A percentile compares a stretch with the other conserved stretches of the same genome.
These are phyloP conservation scores for Russula olivacea DNA, from an alignment of 768 basidiomycete species.

Conservation along the genomic window DNA sequence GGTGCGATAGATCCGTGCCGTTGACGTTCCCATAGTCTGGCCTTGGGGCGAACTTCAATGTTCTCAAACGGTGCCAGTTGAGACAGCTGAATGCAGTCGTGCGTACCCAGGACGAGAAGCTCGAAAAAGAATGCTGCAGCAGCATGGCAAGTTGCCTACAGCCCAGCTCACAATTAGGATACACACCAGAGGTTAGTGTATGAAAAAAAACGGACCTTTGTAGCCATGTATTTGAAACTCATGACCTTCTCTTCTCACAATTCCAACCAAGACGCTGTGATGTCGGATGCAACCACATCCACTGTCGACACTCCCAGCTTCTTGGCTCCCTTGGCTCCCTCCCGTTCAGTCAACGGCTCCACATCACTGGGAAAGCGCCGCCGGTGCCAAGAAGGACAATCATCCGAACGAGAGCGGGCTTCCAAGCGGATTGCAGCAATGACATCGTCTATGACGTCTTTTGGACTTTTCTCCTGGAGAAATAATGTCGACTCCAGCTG, in stretches of 20 bases:
- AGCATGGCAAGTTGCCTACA: conserved; percentile 80
- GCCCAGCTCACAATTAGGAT: neutral
- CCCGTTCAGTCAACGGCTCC: no score
- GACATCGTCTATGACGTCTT: no score
- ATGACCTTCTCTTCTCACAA: conserved; percentile 50
- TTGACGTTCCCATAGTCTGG: conserved; percentile 78
- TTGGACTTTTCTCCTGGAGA: no score
- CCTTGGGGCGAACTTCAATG: conserved; percentile 76
- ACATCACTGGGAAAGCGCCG: no score
- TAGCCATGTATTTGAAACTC: conserved; percentile 73
- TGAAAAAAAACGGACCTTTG: conserved; percentile 48
- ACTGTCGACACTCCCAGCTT: no score
- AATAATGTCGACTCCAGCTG: no score
- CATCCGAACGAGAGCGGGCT: no score
- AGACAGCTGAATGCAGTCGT: conserved; percentile 78
- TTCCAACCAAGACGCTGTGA: no score
- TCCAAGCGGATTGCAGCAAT: no score
- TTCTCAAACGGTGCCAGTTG: conserved; percentile 77
- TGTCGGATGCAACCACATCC: no score
- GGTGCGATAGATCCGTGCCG: conserved; percentile 39
- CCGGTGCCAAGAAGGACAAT: no score
- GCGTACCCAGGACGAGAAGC: conserved; percentile 86
- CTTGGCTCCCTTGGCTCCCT: no score
- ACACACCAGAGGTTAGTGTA: neutral
- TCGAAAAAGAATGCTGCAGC: conserved; percentile 98